These are phyloP conservation scores for Mortierella sp. DNA, from an alignment of 371 early-diverging fungal species.

Conservation along the genomic window DNA sequence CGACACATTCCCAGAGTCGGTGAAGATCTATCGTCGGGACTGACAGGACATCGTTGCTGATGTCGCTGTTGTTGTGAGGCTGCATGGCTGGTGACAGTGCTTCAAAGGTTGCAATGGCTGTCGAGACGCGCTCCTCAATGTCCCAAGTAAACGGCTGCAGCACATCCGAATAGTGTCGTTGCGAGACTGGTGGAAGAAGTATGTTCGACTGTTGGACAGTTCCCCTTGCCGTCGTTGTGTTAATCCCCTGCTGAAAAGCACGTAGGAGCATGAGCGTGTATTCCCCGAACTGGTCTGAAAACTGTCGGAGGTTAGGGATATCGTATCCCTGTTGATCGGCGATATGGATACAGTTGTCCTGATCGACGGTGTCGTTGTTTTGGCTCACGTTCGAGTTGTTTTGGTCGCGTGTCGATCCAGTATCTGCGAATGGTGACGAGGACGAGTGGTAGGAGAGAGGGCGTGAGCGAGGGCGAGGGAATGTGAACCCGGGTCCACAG, in stretches of 20 bases:
- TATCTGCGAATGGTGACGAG: not conserved
- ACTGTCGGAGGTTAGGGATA: conserved; percentile 22
- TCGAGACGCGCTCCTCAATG: conserved; percentile 31
- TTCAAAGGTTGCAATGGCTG: conserved; percentile 27
- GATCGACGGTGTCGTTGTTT: not conserved
- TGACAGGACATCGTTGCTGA: not conserved
- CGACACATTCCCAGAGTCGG: conserved; percentile 40
- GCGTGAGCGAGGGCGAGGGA: conserved; percentile 2
- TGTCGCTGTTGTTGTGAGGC: not conserved
- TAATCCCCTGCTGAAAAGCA: conserved; percentile 15
- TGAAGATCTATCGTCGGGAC: conserved; percentile 17
- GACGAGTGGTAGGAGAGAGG: not conserved
- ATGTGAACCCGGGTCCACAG: conserved; percentile 23
- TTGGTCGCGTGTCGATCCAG: not conserved
- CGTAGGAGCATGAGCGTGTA: conserved; percentile 23
- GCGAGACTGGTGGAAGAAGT: conserved; percentile 18
- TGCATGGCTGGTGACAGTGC: not conserved
- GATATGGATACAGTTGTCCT: conserved; percentile 33
- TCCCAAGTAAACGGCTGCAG: conserved; percentile 43
- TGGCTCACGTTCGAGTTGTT: not conserved
- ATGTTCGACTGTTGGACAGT: not conserved
- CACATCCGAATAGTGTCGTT: conserved; percentile 25
- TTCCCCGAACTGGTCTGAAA: conserved; percentile 16
- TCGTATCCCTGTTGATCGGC: conserved; percentile 31
- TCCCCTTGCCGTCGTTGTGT: not conserved